A percentile compares a stretch with the other conserved stretches of the same genome.
Conservation (phyloP, 1,284 basidiomycete genomes). For the Ceratobasidium sp. region DNA sequence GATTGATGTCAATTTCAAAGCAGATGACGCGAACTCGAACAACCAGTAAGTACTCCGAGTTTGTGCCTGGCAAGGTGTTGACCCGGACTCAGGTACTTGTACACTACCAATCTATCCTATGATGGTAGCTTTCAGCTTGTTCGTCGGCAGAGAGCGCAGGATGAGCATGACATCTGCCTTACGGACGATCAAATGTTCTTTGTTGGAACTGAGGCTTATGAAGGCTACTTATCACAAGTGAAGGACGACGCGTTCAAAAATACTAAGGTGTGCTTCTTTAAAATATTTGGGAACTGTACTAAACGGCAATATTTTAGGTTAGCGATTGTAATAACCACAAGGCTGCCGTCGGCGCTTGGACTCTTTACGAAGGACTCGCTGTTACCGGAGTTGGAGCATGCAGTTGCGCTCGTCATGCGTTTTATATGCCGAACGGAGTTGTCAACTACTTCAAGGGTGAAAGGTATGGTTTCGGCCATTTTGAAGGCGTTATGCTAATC, state of each 20-base stretch:
- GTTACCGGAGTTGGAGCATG: conserved; percentile 7
- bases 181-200: conserved; percentile 3
- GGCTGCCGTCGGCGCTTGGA: neutral
- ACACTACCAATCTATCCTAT: neutral
- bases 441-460: conserved; percentile 19
- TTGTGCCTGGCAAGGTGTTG: too few species aligned
- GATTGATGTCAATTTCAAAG: neutral
- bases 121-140: conserved; percentile 18
- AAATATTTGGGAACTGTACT: neutral
- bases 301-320: neutral
- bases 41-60: neutral
- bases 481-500: too few species aligned
- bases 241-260: neutral
- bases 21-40: neutral
- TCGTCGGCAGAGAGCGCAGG: neutral
- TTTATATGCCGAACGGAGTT: neutral
- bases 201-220: neutral
- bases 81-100: neutral
- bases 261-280: neutral
- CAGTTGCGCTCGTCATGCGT: conserved; percentile 7
- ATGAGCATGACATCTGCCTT: neutral
- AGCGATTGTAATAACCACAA: conserved; percentile 21
- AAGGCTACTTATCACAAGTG: neutral
- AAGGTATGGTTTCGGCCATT: neutral
- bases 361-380: neutral